Conservation (phyloP, 306 rosid genomes). For the Medicago lupulina region DNA sequence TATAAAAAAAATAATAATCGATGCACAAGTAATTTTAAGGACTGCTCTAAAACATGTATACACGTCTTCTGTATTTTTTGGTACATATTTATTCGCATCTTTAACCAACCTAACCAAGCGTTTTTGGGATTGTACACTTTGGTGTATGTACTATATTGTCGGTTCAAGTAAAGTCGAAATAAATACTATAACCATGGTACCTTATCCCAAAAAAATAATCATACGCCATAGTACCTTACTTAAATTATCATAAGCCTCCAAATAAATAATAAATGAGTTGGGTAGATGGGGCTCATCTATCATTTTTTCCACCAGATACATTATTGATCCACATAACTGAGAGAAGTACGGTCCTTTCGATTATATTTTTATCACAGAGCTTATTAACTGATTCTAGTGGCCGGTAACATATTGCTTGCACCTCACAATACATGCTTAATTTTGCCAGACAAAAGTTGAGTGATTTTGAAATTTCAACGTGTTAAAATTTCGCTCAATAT, state of each 20-base stretch:
- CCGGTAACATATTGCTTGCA: background rate
- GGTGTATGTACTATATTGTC: background rate
- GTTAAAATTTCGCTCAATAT: background rate
- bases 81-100: too few relatives aligned
- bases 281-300: background rate
- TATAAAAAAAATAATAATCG: too few relatives aligned
- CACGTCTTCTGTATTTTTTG: too few relatives aligned
- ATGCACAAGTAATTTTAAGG: too few relatives aligned
- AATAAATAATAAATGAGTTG: background rate
- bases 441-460: background rate
- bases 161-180: conserved; percentile 17
- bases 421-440: background rate
- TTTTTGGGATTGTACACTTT: background rate
- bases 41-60: too few relatives aligned
- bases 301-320: background rate
- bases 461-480: background rate
- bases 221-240: background rate
- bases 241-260: background rate
- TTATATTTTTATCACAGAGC: background rate
- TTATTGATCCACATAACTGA: background rate
- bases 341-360: background rate
- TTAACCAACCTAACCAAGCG: background rate
- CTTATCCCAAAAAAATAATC: too few relatives aligned
- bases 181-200: background rate
- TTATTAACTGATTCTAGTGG: background rate